Conservation (phyloP, 257 asterid genomes). For the Schizonepeta tenuifolia region DNA sequence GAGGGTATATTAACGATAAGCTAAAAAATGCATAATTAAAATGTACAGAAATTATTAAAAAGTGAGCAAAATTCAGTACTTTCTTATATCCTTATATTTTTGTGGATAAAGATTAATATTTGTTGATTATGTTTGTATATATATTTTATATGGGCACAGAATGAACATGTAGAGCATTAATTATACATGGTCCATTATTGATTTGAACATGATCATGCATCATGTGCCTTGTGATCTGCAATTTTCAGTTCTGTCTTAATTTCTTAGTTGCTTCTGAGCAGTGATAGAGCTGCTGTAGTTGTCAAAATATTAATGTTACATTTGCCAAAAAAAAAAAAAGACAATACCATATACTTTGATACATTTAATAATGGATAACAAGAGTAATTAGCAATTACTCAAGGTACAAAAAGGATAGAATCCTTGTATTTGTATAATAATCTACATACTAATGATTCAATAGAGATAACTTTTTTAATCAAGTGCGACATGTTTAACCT, state of each 20-base stretch:
- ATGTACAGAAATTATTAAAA: too few relatives aligned
- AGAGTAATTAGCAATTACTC: too few relatives aligned
- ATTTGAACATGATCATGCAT: conserved; percentile 33
- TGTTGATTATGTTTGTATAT: not conserved
- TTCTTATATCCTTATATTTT: not conserved
- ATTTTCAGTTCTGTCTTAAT: conserved; percentile 5
- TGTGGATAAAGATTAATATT: not conserved
- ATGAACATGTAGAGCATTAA: conserved; percentile 37
- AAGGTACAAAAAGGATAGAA: too few relatives aligned
- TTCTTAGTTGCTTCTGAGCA: conserved; percentile 12
- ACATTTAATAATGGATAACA: too few relatives aligned
- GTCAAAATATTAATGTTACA: conserved; percentile 17
- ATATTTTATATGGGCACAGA: conserved; percentile 1
- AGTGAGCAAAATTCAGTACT: not conserved
- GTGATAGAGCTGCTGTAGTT: conserved; percentile 18
- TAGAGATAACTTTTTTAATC: too few relatives aligned
- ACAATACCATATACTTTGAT: not conserved
- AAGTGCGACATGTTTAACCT: too few relatives aligned
- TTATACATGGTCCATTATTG: conserved; percentile 41
- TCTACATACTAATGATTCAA: too few relatives aligned
- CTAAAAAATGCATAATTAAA: too few relatives aligned
- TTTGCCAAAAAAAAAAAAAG: not conserved
- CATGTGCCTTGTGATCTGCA: conserved; percentile 41
- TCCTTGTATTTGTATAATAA: too few relatives aligned
- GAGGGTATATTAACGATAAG: too few relatives aligned